A percentile compares a stretch with the other conserved stretches of the same genome.
These are phyloP conservation scores for Apiospora arundinis DNA, from an alignment of 2,329 filamentous ascomycete genomes.

Conservation along the genomic window DNA sequence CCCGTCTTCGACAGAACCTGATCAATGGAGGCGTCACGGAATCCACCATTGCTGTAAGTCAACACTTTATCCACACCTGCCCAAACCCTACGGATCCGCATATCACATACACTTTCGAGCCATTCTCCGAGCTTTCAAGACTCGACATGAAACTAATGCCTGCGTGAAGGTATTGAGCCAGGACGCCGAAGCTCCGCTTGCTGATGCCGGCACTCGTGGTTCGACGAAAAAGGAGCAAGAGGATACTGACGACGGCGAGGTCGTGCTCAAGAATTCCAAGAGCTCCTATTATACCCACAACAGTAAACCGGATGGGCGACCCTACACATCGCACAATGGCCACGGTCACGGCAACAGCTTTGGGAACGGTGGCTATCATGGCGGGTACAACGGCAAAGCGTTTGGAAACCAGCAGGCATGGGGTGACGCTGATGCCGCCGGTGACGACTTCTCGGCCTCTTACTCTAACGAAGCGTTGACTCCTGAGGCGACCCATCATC, in stretches of 20 bases:
- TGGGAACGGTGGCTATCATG: background rate
- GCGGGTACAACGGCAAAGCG: background rate
- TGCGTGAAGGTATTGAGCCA: constrained; percentile 30
- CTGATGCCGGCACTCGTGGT: background rate
- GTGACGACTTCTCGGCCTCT: constrained; percentile 30
- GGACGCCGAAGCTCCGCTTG: background rate
- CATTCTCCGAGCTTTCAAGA: constrained; percentile 25
- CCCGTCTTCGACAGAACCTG: constrained; percentile 56
- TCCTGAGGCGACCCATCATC: constrained; percentile 24
- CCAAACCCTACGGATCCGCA: background rate
- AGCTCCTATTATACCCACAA: background rate
- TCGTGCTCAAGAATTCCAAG: background rate
- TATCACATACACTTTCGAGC: background rate
- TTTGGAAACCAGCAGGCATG: constrained; percentile 28
- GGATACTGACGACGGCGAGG: constrained; percentile 15
- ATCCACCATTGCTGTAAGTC: constrained; percentile 52
- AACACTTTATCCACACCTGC: background rate
- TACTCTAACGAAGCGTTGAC: constrained; percentile 32
- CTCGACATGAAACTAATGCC: constrained; percentile 26
- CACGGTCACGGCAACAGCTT: background rate
- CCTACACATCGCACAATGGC: constrained; percentile 2
- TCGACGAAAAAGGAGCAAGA: background rate
- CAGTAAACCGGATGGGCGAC: background rate
- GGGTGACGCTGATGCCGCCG: constrained; percentile 29
- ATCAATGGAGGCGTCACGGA: constrained; percentile 55